Evolutionary conservation across 352 stramenopile species (phyloP).

Genomic region (Phytophthora litchii): DNA sequence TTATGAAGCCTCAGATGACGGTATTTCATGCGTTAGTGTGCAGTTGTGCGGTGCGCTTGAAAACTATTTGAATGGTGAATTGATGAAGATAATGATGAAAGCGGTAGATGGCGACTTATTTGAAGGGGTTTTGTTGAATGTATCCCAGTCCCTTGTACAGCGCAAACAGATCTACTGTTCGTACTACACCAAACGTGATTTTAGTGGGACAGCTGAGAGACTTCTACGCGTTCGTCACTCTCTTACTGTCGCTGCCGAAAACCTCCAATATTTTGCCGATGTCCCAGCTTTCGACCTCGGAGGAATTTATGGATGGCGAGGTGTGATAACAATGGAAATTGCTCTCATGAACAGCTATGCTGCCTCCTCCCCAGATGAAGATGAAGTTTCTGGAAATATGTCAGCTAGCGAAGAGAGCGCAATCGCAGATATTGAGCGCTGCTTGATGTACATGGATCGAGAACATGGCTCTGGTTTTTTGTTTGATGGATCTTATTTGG

Average conservation of each 20-base stretch:
- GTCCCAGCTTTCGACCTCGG: constrained; percentile 42
- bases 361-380: neutral
- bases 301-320: constrained; percentile 63
- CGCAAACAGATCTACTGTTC: constrained; percentile 44
- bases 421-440: constrained; percentile 55
- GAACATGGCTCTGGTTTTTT: constrained; percentile 20
- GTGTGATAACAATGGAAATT: constrained; percentile 65
- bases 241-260: constrained; percentile 32
- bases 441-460: constrained; percentile 40
- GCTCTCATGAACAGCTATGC: constrained; percentile 45
- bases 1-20: neutral
- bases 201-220: constrained; percentile 16
- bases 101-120: neutral
- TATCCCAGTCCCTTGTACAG: constrained; percentile 36
- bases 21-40: constrained; percentile 7
- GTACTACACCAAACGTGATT: constrained; percentile 40
- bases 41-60: constrained; percentile 35
- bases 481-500: constrained; percentile 41
- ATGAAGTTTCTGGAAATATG: constrained; percentile 4
- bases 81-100: constrained; percentile 25
- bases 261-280: constrained; percentile 6
- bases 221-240: constrained; percentile 33
- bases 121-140: constrained; percentile 15
- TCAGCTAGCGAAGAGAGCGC: constrained; percentile 42
- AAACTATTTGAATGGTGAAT: constrained; percentile 26